A percentile compares a stretch with the other conserved stretches of the same genome.
Evolutionary conservation across 345 rosid genomes (phyloP).

Genomic region (Fremontodendron californicum): DNA sequence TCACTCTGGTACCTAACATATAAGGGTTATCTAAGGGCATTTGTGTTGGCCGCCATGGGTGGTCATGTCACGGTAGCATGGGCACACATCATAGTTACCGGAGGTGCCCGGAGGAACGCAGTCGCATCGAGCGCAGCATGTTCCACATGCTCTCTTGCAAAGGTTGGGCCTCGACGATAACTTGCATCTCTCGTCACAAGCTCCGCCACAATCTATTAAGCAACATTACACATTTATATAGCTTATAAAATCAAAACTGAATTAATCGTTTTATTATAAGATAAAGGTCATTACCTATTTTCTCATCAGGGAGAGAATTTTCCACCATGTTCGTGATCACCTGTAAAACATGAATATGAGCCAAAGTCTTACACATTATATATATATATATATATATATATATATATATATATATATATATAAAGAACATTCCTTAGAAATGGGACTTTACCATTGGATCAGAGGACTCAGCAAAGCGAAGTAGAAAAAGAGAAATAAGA

Average conservation of each 20-base stretch:
- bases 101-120: constrained; percentile 80
- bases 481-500: constrained; percentile 46
- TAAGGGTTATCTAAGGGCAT: constrained; percentile 47
- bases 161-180: constrained; percentile 51
- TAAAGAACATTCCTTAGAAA: background rate
- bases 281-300: constrained; percentile 2
- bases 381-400: too few species aligned
- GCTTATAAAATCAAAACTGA: background rate
- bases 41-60: constrained; percentile 74
- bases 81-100: constrained; percentile 59
- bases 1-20: too few species aligned
- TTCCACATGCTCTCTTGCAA: constrained; percentile 74
- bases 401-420: too few species aligned
- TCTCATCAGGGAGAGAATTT: background rate
- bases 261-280: background rate
- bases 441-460: background rate
- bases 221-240: background rate
- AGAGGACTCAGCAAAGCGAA: constrained; percentile 24
- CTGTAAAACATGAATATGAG: background rate
- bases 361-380: background rate
- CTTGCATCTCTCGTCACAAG: constrained; percentile 59
- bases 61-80: constrained; percentile 62
- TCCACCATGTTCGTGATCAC: background rate
- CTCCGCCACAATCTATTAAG: constrained; percentile 49
- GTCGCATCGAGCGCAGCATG: constrained; percentile 68